These are phyloP conservation scores for Chrysanthemum seticuspe DNA, from an alignment of 129 eudicot species.

Conservation along the genomic window DNA sequence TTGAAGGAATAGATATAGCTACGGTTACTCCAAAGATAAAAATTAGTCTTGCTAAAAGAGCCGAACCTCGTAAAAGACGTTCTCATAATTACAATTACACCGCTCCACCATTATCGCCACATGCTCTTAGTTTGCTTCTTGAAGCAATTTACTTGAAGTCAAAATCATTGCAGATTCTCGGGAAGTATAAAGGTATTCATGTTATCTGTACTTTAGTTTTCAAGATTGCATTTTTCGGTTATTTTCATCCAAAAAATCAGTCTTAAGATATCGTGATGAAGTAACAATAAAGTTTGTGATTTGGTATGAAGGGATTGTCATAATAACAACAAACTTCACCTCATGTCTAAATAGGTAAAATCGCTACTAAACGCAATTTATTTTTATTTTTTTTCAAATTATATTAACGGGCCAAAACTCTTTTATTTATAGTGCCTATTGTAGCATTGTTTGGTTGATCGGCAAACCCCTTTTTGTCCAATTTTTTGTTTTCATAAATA, in stretches of 20 bases:
- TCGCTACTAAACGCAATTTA: too few species aligned
- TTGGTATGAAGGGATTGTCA: not conserved
- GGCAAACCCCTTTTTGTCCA: not conserved
- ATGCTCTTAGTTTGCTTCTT: slow-evolving; percentile 76
- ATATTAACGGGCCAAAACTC: not conserved
- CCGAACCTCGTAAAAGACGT: slow-evolving; percentile 49
- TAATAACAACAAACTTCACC: too few species aligned
- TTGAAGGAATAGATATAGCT: slow-evolving; percentile 87
- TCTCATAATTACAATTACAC: slow-evolving; percentile 46
- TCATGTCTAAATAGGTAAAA: too few species aligned
- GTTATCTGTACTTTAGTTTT: not conserved
- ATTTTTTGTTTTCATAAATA: not conserved
- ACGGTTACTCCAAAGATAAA: slow-evolving; percentile 69
- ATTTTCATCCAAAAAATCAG: not conserved
- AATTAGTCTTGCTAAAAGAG: slow-evolving; percentile 52
- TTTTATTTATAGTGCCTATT: not conserved
- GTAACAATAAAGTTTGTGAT: not conserved
- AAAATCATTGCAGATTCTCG: slow-evolving; percentile 78
- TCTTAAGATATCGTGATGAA: not conserved
- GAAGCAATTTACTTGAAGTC: slow-evolving; percentile 84
- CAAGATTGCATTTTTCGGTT: not conserved
- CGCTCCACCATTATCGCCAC: slow-evolving; percentile 58
- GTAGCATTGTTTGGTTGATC: not conserved
- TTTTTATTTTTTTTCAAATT: too few species aligned
- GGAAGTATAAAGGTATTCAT: slow-evolving; percentile 72